Base-by-base conservation (phyloP, 2,329 filamentous ascomycete genomes). In the Colletotrichum falcatum region DNA sequence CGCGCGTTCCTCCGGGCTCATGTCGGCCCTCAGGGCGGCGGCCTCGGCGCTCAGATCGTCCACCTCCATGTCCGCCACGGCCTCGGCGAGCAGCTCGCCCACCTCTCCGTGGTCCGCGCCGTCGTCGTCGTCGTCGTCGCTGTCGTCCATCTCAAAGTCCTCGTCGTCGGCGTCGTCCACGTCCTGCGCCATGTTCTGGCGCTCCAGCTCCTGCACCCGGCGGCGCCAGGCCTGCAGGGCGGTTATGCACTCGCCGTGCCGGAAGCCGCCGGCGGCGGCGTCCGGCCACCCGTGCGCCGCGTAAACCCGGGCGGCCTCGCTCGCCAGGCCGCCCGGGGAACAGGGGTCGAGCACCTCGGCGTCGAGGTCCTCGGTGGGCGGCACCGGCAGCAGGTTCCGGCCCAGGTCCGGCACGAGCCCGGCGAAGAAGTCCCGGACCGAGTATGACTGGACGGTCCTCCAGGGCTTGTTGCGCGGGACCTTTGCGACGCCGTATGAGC, bases 401-500 rank as follows among this genome's bases (percentile, higher is more conserved):
- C 58, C 65, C 58, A 68, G 9, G 12, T 61, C 65, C 0, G 58
- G 11, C 14, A 67, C 23, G 12, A 71, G 64, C 18, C 58, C 37
- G 16, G 51, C 51, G 68, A 71, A 71, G 26, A 59, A 71, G 12
- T 68, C 65, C 2, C 9, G 23, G 8, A 48, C 64, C 5, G 68
- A 39, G 44, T 59, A 68, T 1, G 68, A 71, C 51, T 62, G 68
- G 3, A 33, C 37, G 1, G 46, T 54, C 18, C 68, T 44, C 68
- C 68, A 71, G 35, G 67, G 68, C 58, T 71, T 71, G 59, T 71
- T 71, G 3, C 68, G 64, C n/a, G 68, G 68, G 20, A 71, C 68
- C 23, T 35, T 53, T 14, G 37, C 64, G 26, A 71, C 58, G 30
- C 28, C 23, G 30, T 71, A 71, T 18, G 16, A 5, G 23, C 44